Conservation (phyloP, 169 alveolate genomes). For the Cryptosporidium ryanae region DNA sequence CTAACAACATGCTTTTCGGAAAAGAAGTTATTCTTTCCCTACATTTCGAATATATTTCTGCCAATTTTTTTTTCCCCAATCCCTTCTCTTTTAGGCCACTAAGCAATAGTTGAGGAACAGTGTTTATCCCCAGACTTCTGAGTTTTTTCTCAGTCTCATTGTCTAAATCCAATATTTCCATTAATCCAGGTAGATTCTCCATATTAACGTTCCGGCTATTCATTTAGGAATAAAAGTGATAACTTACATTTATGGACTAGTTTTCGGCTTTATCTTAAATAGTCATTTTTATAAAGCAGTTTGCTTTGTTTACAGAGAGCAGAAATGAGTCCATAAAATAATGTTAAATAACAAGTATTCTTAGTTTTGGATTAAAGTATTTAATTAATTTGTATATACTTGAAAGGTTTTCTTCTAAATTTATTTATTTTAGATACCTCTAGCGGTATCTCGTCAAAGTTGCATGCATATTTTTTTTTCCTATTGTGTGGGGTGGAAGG, state of each 20-base stretch:
- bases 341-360: too few species aligned
- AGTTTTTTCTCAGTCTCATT: slow-evolving; percentile 13
- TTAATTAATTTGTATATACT: background rate
- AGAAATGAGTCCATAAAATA: too few species aligned
- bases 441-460: too few species aligned
- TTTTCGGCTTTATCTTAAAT: too few species aligned
- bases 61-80: background rate
- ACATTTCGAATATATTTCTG: slow-evolving; percentile 33
- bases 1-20: slow-evolving; percentile 8
- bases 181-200: background rate
- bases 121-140: slow-evolving; percentile 4
- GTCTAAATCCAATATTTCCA: slow-evolving; percentile 35
- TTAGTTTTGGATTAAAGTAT: background rate
- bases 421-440: too few species aligned
- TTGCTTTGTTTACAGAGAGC: too few species aligned
- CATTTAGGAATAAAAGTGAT: too few species aligned
- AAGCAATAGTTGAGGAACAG: slow-evolving; percentile 54
- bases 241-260: too few species aligned
- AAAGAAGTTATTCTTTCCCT: slow-evolving; percentile 54
- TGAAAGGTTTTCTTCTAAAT: too few species aligned
- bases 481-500: too few species aligned
- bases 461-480: too few species aligned
- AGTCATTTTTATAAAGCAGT: too few species aligned
- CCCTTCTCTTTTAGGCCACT: slow-evolving; percentile 40
- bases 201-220: background rate